These are phyloP conservation scores for Raddia guianensis DNA, from an alignment of 176 grass and related monocot species.

Conservation along the genomic window DNA sequence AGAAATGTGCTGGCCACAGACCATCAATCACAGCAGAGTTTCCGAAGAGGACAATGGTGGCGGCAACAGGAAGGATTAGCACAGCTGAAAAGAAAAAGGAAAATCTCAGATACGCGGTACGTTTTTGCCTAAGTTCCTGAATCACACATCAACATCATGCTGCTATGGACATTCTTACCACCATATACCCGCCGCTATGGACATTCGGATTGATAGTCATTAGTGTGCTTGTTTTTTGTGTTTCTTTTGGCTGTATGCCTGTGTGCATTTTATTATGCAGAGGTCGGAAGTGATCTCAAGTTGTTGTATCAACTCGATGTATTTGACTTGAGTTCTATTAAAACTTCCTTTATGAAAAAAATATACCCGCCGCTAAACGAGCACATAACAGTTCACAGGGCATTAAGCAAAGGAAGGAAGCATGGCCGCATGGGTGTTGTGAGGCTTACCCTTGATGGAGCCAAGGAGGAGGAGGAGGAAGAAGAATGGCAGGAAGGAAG, in stretches of 20 bases:
- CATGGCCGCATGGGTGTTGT: not conserved
- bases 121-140: not conserved
- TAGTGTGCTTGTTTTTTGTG: no score
- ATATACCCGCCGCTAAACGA: not conserved
- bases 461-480: conserved; percentile 65
- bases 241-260: no score
- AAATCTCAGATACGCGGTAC: not conserved
- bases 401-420: not conserved
- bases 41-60: conserved; percentile 56
- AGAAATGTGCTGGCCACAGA: conserved; percentile 83
- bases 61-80: conserved; percentile 51
- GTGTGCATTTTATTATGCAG: no score
- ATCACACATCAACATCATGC: not conserved
- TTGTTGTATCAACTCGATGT: no score
- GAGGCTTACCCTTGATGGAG: conserved; percentile 81
- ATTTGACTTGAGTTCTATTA: no score
- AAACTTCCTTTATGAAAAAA: no score
- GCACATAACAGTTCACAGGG: not conserved
- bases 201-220: no score
- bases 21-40: conserved; percentile 65
- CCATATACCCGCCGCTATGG: not conserved
- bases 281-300: no score
- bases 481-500: conserved; percentile 83
- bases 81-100: conserved; percentile 47
- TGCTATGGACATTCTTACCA: not conserved